These are phyloP conservation scores for Penicillium sp. DNA, from an alignment of 2,329 filamentous ascomycete species.

Conservation along the genomic window DNA sequence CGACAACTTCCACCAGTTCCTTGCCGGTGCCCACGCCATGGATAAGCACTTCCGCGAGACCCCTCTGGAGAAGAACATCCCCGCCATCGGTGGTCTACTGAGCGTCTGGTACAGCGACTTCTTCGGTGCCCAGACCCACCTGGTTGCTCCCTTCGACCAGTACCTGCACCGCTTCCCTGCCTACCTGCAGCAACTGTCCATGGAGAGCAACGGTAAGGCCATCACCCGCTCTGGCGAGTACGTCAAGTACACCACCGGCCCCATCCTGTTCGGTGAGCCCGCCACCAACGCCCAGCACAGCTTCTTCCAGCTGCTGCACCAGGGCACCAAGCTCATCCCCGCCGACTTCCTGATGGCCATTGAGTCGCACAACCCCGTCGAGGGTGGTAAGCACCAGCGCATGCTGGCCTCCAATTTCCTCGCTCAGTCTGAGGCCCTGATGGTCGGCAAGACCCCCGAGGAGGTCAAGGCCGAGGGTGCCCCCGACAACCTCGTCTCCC, in stretches of 20 bases:
- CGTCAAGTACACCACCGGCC: slow-evolving; percentile 96
- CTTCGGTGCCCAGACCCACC: slow-evolving; percentile 96
- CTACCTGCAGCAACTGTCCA: slow-evolving; percentile 97
- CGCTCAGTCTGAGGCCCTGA: slow-evolving; percentile 57
- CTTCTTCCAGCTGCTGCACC: slow-evolving; percentile 99
- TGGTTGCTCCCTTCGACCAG: slow-evolving; percentile 97
- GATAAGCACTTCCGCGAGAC: slow-evolving; percentile 96
- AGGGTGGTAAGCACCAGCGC: slow-evolving; percentile 89
- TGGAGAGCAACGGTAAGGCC: slow-evolving; percentile 99
- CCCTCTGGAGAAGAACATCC: slow-evolving; percentile 93
- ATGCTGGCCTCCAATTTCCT: slow-evolving; percentile 61
- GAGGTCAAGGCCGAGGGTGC: slow-evolving; percentile 57
- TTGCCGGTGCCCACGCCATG: slow-evolving; percentile 94
- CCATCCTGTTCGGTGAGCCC: slow-evolving; percentile 96
- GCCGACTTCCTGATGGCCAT: slow-evolving; percentile 97
- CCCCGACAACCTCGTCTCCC: slow-evolving; percentile 71
- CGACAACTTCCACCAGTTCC: slow-evolving; percentile 97
- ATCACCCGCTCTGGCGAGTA: slow-evolving; percentile 86
- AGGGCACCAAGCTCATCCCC: slow-evolving; percentile 98
- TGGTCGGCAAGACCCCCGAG: slow-evolving; percentile 60
- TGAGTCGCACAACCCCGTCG: slow-evolving; percentile 94
- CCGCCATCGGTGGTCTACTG: slow-evolving; percentile 85
- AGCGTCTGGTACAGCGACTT: slow-evolving; percentile 99
- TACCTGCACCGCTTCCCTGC: slow-evolving; percentile 99
- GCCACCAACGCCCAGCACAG: slow-evolving; percentile 99